A percentile compares a stretch with the other conserved stretches of the same genome.
Conservation (phyloP, 805 yeast genomes). For the Barnettozyma botsteinii region DNA sequence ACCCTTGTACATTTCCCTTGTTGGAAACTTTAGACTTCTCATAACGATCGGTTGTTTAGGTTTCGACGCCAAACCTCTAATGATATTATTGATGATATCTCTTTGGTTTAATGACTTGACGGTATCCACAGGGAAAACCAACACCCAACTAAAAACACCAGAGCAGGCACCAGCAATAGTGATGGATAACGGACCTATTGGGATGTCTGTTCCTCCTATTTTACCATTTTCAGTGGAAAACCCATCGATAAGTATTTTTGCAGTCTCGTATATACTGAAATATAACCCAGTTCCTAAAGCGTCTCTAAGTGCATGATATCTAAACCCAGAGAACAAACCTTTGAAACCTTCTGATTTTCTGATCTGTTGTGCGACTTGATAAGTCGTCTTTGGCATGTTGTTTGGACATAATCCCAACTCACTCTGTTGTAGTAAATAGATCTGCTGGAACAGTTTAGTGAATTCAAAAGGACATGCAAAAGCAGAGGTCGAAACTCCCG, state of each 20-base stretch:
- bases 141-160: slow-evolving; percentile 69
- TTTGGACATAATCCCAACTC: slow-evolving; percentile 27
- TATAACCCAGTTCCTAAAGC: slow-evolving; percentile 66
- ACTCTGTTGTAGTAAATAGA: slow-evolving; percentile 38
- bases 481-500: slow-evolving; percentile 59
- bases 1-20: slow-evolving; percentile 62
- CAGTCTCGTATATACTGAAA: slow-evolving; percentile 69
- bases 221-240: slow-evolving; percentile 25
- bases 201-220: slow-evolving; percentile 27
- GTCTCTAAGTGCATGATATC: slow-evolving; percentile 64
- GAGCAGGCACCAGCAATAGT: slow-evolving; percentile 75
- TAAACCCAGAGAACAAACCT: slow-evolving; percentile 71
- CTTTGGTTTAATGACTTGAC: slow-evolving; percentile 70
- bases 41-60: slow-evolving; percentile 30
- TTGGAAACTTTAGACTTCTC: slow-evolving; percentile 35
- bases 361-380: slow-evolving; percentile 47
- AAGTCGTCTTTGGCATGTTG: slow-evolving; percentile 32
- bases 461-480: slow-evolving; percentile 84
- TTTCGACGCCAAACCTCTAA: slow-evolving; percentile 44
- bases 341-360: slow-evolving; percentile 50
- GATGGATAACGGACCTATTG: slow-evolving; percentile 38
- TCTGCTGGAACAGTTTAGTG: slow-evolving; percentile 75
- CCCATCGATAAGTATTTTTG: slow-evolving; percentile 44
- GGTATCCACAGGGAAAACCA: slow-evolving; percentile 78
- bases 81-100: slow-evolving; percentile 64